Evolutionary conservation across 2,329 filamentous ascomycete genomes (phyloP), one percentile per base, ranked within the genome.

Genomic region (Alternaria metachromatica): DNA sequence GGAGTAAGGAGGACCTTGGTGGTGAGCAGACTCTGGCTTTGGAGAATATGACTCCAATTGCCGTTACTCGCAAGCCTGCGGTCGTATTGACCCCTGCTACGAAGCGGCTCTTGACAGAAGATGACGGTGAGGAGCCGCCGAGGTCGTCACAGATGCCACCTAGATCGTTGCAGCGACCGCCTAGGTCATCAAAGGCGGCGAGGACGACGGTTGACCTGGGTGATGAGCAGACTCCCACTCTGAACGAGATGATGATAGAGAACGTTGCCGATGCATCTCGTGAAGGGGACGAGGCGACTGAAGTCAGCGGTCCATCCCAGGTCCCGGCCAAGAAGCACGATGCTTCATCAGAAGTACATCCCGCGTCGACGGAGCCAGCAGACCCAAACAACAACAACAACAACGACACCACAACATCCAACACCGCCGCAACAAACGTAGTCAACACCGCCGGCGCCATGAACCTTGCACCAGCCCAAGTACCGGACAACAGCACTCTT

Each of bases 371-470:
- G 1, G 13, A 25, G 21, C 0, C 4, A 25, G 46, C 46, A 1
- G 9, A 8, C 1, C 10, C 46, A 6, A 30, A 30, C 6, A n/a
- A 9, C 48, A 1, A 10, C 12, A 3, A 2, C 6, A n/a, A 9
- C 48, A 1, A 10, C 12, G 2, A 2, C 8, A 10, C 6, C 1
- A 51, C 2, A 1, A 2, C 3, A 3, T 4, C 21, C 11, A 20
- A 21, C 26, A 21, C 8, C 18, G 1, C 6, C 2, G 18, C 13
- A 3, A 18, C 48, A 2, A 18, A 30, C 4, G 6, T 1, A 30
- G 0, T 1, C 10, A 30, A 4, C 26, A 8, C n/a, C n/a, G 12
- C 25, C 4, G 0, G 23, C 45, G 15, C 20, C 9, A n/a, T n/a
- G n/a, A n/a, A n/a, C 8, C 45, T n/a, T 1, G n/a, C 48, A 3